Percentiles rank a stretch among this genome's conserved stretches.
Conservation (phyloP, 2,329 filamentous ascomycete genomes). For the Apiospora kogelbergensis region DNA sequence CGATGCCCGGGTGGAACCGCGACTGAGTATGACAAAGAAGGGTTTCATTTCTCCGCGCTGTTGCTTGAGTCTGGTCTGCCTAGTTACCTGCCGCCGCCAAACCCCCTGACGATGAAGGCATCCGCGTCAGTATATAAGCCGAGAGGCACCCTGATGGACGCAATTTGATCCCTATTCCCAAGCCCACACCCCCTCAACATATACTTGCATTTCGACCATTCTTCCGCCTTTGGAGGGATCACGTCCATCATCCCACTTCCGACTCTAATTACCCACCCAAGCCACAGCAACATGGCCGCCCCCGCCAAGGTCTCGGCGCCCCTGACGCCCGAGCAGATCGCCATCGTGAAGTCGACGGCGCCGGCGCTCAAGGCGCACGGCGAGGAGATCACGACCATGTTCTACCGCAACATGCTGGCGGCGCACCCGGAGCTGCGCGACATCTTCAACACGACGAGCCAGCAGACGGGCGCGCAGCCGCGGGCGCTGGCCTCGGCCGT, state of each 20-base stretch:
- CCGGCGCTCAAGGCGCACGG: conserved; percentile 71
- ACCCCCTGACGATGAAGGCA: not conserved
- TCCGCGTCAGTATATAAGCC: not conserved
- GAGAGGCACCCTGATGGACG: not conserved
- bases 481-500: conserved; percentile 69
- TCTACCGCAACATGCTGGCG: conserved; percentile 68
- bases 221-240: not conserved
- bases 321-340: conserved; percentile 53
- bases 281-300: not conserved
- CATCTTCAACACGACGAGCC: conserved; percentile 71
- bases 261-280: too few species aligned
- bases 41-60: not conserved
- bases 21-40: not conserved
- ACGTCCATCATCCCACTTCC: not conserved
- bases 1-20: not conserved
- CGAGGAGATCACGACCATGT: conserved; percentile 65
- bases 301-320: not conserved
- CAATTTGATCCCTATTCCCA: not conserved
- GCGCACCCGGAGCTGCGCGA: conserved; percentile 66
- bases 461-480: conserved; percentile 66
- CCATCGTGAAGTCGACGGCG: conserved; percentile 74
- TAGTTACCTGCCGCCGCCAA: not conserved
- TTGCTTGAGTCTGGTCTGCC: not conserved
- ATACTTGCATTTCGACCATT: not conserved
- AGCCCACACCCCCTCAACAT: not conserved